A percentile compares a stretch with the other conserved stretches of the same genome.
Conservation (phyloP, 2,329 filamentous ascomycete genomes). For the Exophiala mesophila region DNA sequence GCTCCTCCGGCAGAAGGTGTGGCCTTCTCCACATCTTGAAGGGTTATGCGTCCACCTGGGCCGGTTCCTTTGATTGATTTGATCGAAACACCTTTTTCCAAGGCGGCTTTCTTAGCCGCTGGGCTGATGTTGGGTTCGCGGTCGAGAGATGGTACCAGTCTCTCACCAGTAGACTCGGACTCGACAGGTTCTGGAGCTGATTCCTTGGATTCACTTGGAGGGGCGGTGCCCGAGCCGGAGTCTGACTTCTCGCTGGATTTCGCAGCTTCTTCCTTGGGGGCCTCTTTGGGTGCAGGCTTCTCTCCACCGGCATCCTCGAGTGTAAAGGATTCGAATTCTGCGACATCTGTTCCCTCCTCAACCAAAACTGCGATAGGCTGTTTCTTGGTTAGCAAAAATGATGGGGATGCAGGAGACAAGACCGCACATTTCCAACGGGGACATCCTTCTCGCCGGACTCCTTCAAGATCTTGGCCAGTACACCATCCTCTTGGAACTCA, state of each 20-base stretch:
- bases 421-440: slow-evolving; percentile 84
- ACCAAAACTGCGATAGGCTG: slow-evolving; percentile 95
- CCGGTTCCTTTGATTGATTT: slow-evolving; percentile 81
- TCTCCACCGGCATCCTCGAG: slow-evolving; percentile 87
- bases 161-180: slow-evolving; percentile 62
- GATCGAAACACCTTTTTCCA: slow-evolving; percentile 76
- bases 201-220: slow-evolving; percentile 47
- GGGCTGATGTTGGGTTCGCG: slow-evolving; percentile 70
- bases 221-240: slow-evolving; percentile 55
- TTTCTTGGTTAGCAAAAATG: slow-evolving; percentile 29
- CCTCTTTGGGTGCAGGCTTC: slow-evolving; percentile 55
- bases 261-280: slow-evolving; percentile 61
- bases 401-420: slow-evolving; percentile 11
- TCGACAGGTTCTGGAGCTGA: slow-evolving; percentile 58
- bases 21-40: slow-evolving; percentile 88
- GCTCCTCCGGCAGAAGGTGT: slow-evolving; percentile 50
- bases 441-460: slow-evolving; percentile 92
- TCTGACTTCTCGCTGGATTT: slow-evolving; percentile 58
- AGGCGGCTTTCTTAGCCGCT: slow-evolving; percentile 73
- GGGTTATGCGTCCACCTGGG: slow-evolving; percentile 78
- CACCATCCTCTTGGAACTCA: slow-evolving; percentile 97
- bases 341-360: slow-evolving; percentile 81
- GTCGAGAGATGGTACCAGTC: slow-evolving; percentile 76
- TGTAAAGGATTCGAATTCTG: slow-evolving; percentile 83
- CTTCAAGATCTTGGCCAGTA: slow-evolving; percentile 90